Base-by-base conservation (phyloP, 768 basidiomycete species). In the Boletus sp. region DNA sequence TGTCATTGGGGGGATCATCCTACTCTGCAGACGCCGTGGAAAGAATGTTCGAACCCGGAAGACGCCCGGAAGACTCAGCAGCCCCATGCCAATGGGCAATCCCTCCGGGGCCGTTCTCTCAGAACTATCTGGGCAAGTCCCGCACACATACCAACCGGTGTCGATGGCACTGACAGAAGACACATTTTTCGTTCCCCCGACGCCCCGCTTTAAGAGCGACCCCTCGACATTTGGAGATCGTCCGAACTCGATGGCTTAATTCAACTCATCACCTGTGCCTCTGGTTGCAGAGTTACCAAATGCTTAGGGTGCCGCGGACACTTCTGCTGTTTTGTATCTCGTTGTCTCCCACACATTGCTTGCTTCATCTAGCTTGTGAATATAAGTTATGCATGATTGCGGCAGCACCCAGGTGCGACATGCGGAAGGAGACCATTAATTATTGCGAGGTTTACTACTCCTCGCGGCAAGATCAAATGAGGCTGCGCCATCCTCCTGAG, bases 71-170 rank as follows among this genome's bases (percentile, higher is more conserved):
- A 77, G 82, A 39, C 58, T 80, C 65, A 83, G 71, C 47, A 83
- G 71, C 47, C 80, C 83, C 29, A 80, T 86, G 79, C 82, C 82
- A 32, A 71, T 83, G 72, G 80, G 77, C 53, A 70, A 74, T 30
- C 66, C 46, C 10, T 27, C 51, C 10, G 46, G n/a, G 11, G 7
- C 40, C 74, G 59, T 75, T 76, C 56, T 35, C 45, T 42, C 57
- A 71, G 76, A 63, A 74, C 74, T 56, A 61, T 75, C 59, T 70
- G 76, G 40, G 72, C 73, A 32, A 43, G 63, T 51, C 59, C 67
- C 70, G 2, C 84, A 85, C 58, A 66, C 72, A n/a, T 90, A 90
- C 65, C 75, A 88, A 64, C 88, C 88, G 3, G 86, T 90, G 50
- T 88, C 88, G 23, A 70, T 75, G 62, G 75, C 75, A 43, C 49